A percentile compares a stretch with the other conserved stretches of the same genome.
Evolutionary conservation across 2,329 filamentous ascomycete species (phyloP).

Genomic region (Ascochyta viciae-villosae): DNA sequence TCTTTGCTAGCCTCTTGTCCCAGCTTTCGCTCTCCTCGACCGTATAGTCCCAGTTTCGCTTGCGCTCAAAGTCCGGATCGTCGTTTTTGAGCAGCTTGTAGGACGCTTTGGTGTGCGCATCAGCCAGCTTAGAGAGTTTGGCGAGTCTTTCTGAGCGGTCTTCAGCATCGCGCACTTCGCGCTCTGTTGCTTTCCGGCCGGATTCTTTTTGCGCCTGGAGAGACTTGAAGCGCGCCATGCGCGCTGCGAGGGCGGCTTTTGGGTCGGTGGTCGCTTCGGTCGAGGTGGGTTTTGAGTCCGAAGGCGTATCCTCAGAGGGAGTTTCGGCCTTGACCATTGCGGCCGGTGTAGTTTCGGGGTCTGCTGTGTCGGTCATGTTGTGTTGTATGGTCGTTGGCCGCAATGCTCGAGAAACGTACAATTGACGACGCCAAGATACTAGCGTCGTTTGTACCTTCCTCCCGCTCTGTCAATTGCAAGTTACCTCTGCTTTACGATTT

Average conservation of each 20-base stretch:
- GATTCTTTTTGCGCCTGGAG: constrained; percentile 72
- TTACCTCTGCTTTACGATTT: too few species aligned
- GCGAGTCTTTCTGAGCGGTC: constrained; percentile 43
- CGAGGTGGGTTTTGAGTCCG: constrained; percentile 10
- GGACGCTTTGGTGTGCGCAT: constrained; percentile 84
- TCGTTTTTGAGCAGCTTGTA: constrained; percentile 95
- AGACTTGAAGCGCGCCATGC: constrained; percentile 79
- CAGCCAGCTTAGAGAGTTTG: constrained; percentile 78
- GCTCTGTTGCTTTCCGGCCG: constrained; percentile 69
- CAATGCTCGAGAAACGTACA: neutral
- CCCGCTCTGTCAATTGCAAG: too few species aligned
- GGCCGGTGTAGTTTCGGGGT: constrained; percentile 14
- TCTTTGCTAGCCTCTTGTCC: constrained; percentile 91
- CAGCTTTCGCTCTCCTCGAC: constrained; percentile 91
- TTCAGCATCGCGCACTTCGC: constrained; percentile 46
- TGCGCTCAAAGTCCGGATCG: constrained; percentile 94
- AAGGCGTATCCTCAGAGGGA: constrained; percentile 6
- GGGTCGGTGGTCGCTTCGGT: constrained; percentile 34
- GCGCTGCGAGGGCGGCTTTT: constrained; percentile 45
- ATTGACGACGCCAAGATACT: constrained; percentile 15
- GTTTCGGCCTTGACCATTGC: constrained; percentile 15
- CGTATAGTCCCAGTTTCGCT: constrained; percentile 99
- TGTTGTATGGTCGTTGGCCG: constrained; percentile 1
- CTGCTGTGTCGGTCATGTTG: constrained; percentile 32
- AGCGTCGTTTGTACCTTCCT: constrained; percentile 1